Evolutionary conservation across 2,329 filamentous ascomycete species (phyloP).

Genomic region (Beauveria australis): DNA sequence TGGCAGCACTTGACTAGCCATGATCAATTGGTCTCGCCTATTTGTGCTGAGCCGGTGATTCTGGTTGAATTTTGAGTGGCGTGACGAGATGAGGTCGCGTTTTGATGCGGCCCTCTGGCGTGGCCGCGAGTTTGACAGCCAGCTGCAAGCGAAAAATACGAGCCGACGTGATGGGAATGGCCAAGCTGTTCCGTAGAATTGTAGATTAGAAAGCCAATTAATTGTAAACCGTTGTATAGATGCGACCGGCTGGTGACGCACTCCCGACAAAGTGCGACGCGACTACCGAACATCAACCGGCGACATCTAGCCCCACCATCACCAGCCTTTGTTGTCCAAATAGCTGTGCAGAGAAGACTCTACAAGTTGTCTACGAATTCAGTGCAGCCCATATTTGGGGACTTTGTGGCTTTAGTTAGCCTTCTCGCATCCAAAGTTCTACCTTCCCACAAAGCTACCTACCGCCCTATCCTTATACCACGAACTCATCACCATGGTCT

Average conservation of each 20-base stretch:
- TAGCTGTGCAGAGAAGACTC: not conserved
- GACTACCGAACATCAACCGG: conserved; percentile 8
- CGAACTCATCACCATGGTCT: conserved; percentile 19
- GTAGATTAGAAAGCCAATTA: not conserved
- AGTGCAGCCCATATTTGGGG: not conserved
- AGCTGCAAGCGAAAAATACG: not conserved
- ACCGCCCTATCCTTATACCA: no score
- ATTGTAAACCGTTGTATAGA: not conserved
- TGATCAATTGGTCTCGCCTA: conserved; percentile 1
- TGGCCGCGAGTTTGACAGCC: not conserved
- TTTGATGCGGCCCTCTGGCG: not conserved
- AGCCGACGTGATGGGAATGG: not conserved
- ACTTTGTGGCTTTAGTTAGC: not conserved
- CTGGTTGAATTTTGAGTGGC: not conserved
- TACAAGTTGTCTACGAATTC: not conserved
- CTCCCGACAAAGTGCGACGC: not conserved
- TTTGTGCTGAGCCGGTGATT: not conserved
- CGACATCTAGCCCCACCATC: not conserved
- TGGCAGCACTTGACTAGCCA: conserved; percentile 21
- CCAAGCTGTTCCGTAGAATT: not conserved
- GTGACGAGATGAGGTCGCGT: not conserved
- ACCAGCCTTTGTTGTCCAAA: not conserved
- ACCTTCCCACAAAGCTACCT: no score
- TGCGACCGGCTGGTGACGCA: not conserved
- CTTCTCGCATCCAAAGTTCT: no score